Percentiles rank a stretch among this genome's conserved stretches.
Conservation (phyloP, 2,329 filamentous ascomycete species). For the Botrytis deweyae region DNA sequence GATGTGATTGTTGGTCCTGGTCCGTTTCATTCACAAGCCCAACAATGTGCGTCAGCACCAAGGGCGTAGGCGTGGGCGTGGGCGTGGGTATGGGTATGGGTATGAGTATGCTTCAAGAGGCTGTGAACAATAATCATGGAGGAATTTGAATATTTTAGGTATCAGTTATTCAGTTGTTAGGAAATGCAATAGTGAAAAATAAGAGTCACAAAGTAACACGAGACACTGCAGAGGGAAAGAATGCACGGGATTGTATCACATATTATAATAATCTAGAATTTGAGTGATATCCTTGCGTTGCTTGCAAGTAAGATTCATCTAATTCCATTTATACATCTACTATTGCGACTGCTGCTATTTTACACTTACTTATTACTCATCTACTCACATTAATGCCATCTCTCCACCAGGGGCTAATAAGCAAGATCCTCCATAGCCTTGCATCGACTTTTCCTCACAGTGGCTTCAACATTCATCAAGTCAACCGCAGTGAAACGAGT, state of each 20-base stretch:
- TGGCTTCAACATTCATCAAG: background rate
- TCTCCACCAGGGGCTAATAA: background rate
- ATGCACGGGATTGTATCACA: slow-evolving; percentile 1
- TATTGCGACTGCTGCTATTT: background rate
- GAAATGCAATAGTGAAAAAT: background rate
- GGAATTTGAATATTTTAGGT: background rate
- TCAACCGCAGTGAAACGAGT: background rate
- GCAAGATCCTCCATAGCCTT: background rate
- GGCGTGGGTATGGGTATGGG: background rate
- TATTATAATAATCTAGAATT: background rate
- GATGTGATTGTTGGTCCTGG: slow-evolving; percentile 6
- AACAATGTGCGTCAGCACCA: background rate
- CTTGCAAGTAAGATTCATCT: background rate
- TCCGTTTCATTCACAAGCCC: slow-evolving; percentile 13
- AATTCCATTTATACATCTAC: background rate
- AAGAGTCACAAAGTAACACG: background rate
- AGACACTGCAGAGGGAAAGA: background rate
- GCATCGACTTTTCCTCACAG: background rate
- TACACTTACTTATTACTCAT: background rate
- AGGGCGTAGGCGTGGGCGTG: background rate
- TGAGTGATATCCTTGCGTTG: slow-evolving; percentile 1
- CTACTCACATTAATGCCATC: background rate
- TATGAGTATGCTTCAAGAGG: background rate
- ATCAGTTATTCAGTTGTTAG: background rate
- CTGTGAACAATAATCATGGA: slow-evolving; percentile 11